A percentile compares a stretch with the other conserved stretches of the same genome.
Conservation (phyloP, 2,329 filamentous ascomycete genomes). For the Fusarium penzigii region DNA sequence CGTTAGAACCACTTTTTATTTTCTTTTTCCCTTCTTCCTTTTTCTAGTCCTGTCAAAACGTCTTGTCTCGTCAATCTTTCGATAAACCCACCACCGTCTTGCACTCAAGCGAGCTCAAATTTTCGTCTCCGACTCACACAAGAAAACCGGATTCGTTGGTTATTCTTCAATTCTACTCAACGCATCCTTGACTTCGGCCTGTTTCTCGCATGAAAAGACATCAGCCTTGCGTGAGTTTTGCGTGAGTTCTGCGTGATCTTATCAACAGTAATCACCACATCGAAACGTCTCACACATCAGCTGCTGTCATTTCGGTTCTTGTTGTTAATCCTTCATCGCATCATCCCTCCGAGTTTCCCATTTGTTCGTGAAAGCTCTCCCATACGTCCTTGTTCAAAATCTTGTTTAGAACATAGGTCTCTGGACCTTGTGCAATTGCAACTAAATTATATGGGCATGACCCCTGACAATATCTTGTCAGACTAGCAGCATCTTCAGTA, state of each 20-base stretch:
- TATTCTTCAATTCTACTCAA: not conserved
- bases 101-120: no score
- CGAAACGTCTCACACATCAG: slow-evolving; percentile 2
- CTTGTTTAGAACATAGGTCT: no score
- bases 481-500: not conserved
- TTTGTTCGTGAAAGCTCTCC: no score
- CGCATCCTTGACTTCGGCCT: not conserved
- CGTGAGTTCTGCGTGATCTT: slow-evolving; percentile 5
- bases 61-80: slow-evolving; percentile 6
- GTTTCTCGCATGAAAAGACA: not conserved
- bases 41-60: not conserved
- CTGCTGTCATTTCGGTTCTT: not conserved
- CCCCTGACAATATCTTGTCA: not conserved
- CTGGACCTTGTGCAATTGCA: no score
- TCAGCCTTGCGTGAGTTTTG: slow-evolving; percentile 20
- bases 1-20: slow-evolving; percentile 19
- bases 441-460: no score
- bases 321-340: not conserved
- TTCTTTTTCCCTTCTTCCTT: slow-evolving; percentile 5
- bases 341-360: not conserved
- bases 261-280: slow-evolving; percentile 10
- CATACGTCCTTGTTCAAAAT: no score
- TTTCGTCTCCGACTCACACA: no score
- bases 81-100: not conserved
- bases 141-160: no score